A percentile compares a stretch with the other conserved stretches of the same genome.
These are phyloP conservation scores for Dalbergia cochinchinensis DNA, from an alignment of 306 rosid genomes.

Conservation along the genomic window DNA sequence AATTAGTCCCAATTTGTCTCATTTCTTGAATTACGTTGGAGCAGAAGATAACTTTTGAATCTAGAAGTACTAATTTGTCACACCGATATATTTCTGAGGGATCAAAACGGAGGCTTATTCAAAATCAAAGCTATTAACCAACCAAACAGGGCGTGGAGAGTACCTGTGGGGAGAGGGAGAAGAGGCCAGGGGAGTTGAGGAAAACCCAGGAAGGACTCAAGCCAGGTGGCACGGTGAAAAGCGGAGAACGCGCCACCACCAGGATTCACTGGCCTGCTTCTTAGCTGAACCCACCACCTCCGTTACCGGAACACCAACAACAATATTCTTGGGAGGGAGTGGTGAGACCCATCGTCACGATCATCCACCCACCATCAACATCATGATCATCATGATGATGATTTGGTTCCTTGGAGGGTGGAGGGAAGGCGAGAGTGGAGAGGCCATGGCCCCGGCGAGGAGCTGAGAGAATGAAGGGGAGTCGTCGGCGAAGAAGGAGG, in stretches of 20 bases:
- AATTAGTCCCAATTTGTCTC: too few relatives aligned
- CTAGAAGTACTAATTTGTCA: too few relatives aligned
- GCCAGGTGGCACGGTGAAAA: slow-evolving; percentile 89
- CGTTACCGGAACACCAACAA: slow-evolving; percentile 40
- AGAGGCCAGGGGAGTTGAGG: slow-evolving; percentile 89
- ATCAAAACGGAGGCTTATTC: too few relatives aligned
- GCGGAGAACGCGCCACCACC: slow-evolving; percentile 73
- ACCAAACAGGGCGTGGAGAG: background rate
- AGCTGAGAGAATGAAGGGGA: slow-evolving; percentile 87
- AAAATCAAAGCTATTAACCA: too few relatives aligned
- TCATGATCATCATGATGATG: background rate
- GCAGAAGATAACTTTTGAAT: too few relatives aligned
- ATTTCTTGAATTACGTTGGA: too few relatives aligned
- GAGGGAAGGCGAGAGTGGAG: slow-evolving; percentile 70
- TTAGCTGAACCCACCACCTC: slow-evolving; percentile 56
- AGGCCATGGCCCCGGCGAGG: slow-evolving; percentile 97
- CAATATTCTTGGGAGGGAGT: slow-evolving; percentile 27
- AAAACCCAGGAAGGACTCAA: slow-evolving; percentile 91
- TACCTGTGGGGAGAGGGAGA: slow-evolving; percentile 74
- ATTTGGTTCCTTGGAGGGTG: background rate
- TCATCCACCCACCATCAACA: background rate
- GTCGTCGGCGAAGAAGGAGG: slow-evolving; percentile 75
- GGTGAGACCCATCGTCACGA: background rate
- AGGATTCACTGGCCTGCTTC: slow-evolving; percentile 80
- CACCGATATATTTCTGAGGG: too few relatives aligned